phyloP scores from a whole-genome alignment of 1,139 yeast genomes.

The Kurtzmaniella quercitrusa region DNA sequence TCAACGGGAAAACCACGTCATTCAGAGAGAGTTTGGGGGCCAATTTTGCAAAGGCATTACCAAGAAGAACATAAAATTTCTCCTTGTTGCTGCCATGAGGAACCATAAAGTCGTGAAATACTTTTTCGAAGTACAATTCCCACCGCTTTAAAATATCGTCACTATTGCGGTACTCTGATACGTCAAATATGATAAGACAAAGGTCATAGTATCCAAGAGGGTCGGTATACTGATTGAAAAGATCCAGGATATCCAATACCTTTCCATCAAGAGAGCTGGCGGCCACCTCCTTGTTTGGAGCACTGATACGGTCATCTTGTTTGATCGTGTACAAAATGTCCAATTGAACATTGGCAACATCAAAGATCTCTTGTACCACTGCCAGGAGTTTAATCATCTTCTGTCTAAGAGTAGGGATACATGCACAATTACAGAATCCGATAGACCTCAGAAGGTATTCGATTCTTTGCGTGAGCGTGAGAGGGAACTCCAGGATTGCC shows the following conservation, averaged over 20 bases:
- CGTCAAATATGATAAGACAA: slow-evolving; percentile 71
- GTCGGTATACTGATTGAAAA: slow-evolving; percentile 83
- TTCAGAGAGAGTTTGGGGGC: slow-evolving; percentile 44
- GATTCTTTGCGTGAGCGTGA: slow-evolving; percentile 69
- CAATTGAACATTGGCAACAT: slow-evolving; percentile 85
- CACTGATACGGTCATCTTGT: slow-evolving; percentile 54
- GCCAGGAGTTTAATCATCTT: slow-evolving; percentile 68
- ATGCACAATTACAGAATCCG: slow-evolving; percentile 84
- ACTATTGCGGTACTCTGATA: slow-evolving; percentile 73
- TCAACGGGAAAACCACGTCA: slow-evolving; percentile 80
- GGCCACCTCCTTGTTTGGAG: slow-evolving; percentile 44
- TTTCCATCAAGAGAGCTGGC: slow-evolving; percentile 55
- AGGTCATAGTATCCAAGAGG: slow-evolving; percentile 85
- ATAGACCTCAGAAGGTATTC: slow-evolving; percentile 89
- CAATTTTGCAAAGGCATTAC: slow-evolving; percentile 34
- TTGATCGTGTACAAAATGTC: slow-evolving; percentile 63
- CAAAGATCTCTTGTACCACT: slow-evolving; percentile 74
- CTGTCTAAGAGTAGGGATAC: slow-evolving; percentile 75
- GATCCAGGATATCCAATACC: slow-evolving; percentile 67
- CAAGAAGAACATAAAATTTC: slow-evolving; percentile 36
- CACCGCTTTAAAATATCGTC: slow-evolving; percentile 72
- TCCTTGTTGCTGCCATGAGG: slow-evolving; percentile 21
- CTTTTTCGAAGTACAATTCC: slow-evolving; percentile 56
- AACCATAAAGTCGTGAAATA: slow-evolving; percentile 31
- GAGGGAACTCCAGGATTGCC: slow-evolving; percentile 69